Conservation (phyloP, 176 grass and related monocot species). For the Dendrocalamus sinicus region DNA sequence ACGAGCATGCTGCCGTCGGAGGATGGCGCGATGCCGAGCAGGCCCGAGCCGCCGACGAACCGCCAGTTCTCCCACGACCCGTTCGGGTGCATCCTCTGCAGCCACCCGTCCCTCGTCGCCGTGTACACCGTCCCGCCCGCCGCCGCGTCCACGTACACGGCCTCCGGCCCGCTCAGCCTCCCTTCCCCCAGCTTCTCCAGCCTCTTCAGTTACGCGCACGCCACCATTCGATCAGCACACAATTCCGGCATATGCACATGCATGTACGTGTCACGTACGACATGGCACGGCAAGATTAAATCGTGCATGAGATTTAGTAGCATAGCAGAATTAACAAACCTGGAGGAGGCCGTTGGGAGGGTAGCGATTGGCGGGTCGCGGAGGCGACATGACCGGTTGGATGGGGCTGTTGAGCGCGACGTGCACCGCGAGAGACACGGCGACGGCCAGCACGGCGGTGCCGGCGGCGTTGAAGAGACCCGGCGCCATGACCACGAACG, state of each 20-base stretch:
- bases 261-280: not conserved
- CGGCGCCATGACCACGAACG: constrained; percentile 9
- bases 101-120: no score
- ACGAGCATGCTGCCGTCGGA: constrained; percentile 63
- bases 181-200: constrained; percentile 81
- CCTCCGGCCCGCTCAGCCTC: constrained; percentile 57
- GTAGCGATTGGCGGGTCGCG: constrained; percentile 25
- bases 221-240: no score
- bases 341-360: constrained; percentile 69
- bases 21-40: constrained; percentile 63
- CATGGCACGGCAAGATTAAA: not conserved
- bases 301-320: not conserved
- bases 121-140: no score
- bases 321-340: constrained; percentile 19
- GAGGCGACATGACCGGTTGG: constrained; percentile 48
- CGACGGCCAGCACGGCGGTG: constrained; percentile 40
- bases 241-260: no score
- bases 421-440: constrained; percentile 48
- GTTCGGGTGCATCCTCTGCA: no score
- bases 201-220: constrained; percentile 24
- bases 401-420: constrained; percentile 64
- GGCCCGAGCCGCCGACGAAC: constrained; percentile 51
- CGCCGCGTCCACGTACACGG: constrained; percentile 52
- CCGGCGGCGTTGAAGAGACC: not conserved
- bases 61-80: constrained; percentile 43